phyloP scores from a whole-genome alignment of 345 rosid species.

The Moricandia arvensis region DNA sequence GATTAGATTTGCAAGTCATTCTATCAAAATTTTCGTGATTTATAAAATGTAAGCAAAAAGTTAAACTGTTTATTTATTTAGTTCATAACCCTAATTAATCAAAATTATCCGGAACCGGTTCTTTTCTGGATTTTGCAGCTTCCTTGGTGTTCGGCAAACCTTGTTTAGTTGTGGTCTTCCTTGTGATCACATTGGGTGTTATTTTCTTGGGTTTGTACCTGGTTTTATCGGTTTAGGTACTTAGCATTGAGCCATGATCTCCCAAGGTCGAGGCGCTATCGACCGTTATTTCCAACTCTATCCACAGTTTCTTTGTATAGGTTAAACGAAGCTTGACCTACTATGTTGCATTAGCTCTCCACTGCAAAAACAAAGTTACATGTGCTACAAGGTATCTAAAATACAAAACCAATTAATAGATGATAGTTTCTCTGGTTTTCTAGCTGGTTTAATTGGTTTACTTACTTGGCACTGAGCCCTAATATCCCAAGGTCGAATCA shows the following conservation, averaged over 20 bases:
- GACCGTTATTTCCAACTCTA: too few relatives aligned
- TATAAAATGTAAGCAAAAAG: not conserved
- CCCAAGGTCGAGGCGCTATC: too few relatives aligned
- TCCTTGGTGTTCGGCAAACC: constrained; percentile 6
- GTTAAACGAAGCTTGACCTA: too few relatives aligned
- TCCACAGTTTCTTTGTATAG: too few relatives aligned
- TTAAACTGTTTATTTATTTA: not conserved
- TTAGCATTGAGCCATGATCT: too few relatives aligned
- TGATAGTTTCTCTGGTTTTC: too few relatives aligned
- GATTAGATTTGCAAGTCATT: too few relatives aligned
- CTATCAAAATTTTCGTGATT: not conserved
- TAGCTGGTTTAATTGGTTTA: constrained; percentile 32
- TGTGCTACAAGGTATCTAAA: too few relatives aligned
- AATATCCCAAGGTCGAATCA: constrained; percentile 82
- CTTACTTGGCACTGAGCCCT: constrained; percentile 42
- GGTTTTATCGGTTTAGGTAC: too few relatives aligned
- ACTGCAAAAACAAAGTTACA: too few relatives aligned
- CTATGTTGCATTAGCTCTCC: too few relatives aligned
- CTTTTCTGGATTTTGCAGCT: constrained; percentile 29
- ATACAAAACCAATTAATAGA: too few relatives aligned
- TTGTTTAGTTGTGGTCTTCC: constrained; percentile 32
- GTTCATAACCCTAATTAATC: not conserved
- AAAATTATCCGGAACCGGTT: not conserved
- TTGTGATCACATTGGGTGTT: constrained; percentile 13
- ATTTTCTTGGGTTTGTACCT: constrained; percentile 31